phyloP scores from a whole-genome alignment of 306 rosid genomes.

The Lathyrus aphaca region DNA sequence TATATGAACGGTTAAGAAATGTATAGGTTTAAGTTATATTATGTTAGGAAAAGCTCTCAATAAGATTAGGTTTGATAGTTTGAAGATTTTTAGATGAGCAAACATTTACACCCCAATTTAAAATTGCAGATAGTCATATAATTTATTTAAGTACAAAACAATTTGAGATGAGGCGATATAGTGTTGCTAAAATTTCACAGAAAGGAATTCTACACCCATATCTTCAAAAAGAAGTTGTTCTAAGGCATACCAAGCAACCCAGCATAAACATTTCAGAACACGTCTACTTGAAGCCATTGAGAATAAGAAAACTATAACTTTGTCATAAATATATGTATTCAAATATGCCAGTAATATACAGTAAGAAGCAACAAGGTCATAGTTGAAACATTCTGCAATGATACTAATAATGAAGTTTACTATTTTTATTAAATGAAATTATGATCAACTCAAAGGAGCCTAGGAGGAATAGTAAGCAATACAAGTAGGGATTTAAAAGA shows the following conservation, averaged over 20 bases:
- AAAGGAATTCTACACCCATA: conserved; percentile 5
- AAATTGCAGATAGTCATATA: conserved; percentile 1
- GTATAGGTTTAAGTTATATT: too few relatives aligned
- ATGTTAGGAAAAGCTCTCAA: too few relatives aligned
- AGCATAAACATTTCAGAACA: conserved; percentile 17
- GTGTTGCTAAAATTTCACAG: background rate
- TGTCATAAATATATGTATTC: background rate
- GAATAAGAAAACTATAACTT: conserved; percentile 5
- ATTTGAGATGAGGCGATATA: background rate
- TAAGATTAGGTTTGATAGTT: background rate
- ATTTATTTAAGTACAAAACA: background rate
- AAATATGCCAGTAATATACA: background rate
- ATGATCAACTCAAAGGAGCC: too few relatives aligned
- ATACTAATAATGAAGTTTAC: too few relatives aligned
- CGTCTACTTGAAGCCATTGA: conserved; percentile 19
- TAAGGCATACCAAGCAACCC: conserved; percentile 17
- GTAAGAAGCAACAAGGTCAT: too few relatives aligned
- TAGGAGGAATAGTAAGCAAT: too few relatives aligned
- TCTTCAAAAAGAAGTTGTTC: conserved; percentile 6
- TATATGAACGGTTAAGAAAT: too few relatives aligned
- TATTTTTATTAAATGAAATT: too few relatives aligned
- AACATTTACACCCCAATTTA: background rate
- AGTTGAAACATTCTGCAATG: too few relatives aligned
- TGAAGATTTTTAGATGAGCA: conserved; percentile 12
- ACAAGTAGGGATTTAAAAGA: too few relatives aligned